Percentiles rank a stretch among this genome's conserved stretches.
Evolutionary conservation across 305 asterid genomes (phyloP).

Genomic region (Stenogyne calaminthoides): DNA sequence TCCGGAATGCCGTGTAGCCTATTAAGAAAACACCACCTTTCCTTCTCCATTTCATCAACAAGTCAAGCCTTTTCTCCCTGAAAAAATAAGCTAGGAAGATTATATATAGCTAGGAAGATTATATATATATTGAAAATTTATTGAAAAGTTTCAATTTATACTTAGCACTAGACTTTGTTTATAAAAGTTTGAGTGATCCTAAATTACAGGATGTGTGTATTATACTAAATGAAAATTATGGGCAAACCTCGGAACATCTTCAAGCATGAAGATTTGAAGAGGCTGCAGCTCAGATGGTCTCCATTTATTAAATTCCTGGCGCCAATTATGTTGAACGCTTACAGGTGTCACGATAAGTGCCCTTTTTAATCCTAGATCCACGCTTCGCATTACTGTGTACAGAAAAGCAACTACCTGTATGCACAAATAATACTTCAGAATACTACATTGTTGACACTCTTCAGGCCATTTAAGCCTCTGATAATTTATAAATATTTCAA

Average conservation of each 20-base stretch:
- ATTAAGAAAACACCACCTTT: slow-evolving; percentile 86
- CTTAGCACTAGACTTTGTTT: not conserved
- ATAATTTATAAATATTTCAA: not conserved
- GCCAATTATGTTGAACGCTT: slow-evolving; percentile 88
- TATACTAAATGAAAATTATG: slow-evolving; percentile 1
- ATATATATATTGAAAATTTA: not conserved
- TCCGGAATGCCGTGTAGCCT: slow-evolving; percentile 77
- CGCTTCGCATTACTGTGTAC: slow-evolving; percentile 77
- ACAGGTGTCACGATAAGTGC: slow-evolving; percentile 86
- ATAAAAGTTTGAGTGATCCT: not conserved
- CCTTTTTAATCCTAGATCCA: slow-evolving; percentile 65
- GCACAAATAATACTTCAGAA: slow-evolving; percentile 26
- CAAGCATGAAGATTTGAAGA: slow-evolving; percentile 77
- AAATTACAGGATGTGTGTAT: not conserved
- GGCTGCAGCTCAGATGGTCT: slow-evolving; percentile 74
- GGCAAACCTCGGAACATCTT: slow-evolving; percentile 76
- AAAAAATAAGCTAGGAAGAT: slow-evolving; percentile 17
- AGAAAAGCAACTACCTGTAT: slow-evolving; percentile 78
- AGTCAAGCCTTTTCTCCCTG: slow-evolving; percentile 65
- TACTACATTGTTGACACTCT: not conserved
- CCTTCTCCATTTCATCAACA: slow-evolving; percentile 72
- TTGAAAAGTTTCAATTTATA: not conserved
- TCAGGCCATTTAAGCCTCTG: not conserved
- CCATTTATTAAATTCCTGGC: slow-evolving; percentile 79
- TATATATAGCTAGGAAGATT: slow-evolving; percentile 4